Base-by-base conservation (phyloP, 2,329 filamentous ascomycete species). In the Arthrobotrys megalospora region DNA sequence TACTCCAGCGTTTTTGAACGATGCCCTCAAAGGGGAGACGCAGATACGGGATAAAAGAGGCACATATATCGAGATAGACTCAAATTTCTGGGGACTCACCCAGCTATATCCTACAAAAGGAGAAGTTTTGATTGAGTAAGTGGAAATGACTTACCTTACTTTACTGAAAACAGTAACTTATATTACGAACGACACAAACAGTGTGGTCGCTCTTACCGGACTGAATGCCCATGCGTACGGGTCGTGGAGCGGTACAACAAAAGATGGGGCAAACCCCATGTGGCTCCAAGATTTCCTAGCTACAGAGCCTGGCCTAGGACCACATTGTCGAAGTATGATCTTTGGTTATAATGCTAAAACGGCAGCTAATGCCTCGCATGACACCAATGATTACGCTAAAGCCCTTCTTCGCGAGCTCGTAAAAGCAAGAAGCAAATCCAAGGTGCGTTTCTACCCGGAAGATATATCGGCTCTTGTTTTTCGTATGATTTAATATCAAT, bases 281-380 rank as follows among this genome's bases (percentile, higher is more conserved):
- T 81, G 80, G 80, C 80, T 81, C n/a, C 79, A 70, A 11, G 64
- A 81, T 36, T 81, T 78, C 38, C 69, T 81, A 12, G 1, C 21
- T 4, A 10, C 41, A 5, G 79, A 81, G 58, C n/a, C 41, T 1
- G 19, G 53, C n/a, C 14, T 77, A 16, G 65, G 72, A 6, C 72
- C 65, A 7, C 21, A 72, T 6, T 81, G 80, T 14, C 66, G 80
- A 47, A 77, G 64, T 5, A 79, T 81, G 79, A 79, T 71, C 32
- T 80, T 77, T 47, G 79, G 77, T 8, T 81, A 81, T n/a, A 80
- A 80, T 43, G 69, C 79, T 7, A 80, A 79, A 16, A 72, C 80
- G 0, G 41, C 32, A 10, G 24, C 11, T 21, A 24, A 47, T 0
- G 50, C 55, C 3, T 48, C 72, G 1, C 63, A 81, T 43, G 68